Conservation (phyloP, 2,329 filamentous ascomycete genomes). For the Talaromyces funiculosus region DNA sequence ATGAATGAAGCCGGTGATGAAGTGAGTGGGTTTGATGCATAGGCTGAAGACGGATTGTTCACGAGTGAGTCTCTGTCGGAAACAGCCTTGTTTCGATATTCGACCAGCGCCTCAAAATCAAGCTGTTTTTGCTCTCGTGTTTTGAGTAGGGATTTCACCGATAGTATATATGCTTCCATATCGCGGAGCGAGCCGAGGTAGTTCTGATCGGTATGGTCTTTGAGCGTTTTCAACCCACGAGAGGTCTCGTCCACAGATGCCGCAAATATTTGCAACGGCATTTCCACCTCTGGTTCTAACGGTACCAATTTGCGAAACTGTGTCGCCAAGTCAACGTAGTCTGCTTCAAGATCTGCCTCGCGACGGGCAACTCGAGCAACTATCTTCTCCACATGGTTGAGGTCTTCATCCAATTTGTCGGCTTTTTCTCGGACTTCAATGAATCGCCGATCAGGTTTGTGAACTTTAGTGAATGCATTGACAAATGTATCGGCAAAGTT, state of each 20-base stretch:
- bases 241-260: conserved; percentile 79
- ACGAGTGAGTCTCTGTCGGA: conserved; percentile 76
- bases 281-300: conserved; percentile 81
- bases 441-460: conserved; percentile 91
- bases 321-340: conserved; percentile 82
- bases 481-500: conserved; percentile 94
- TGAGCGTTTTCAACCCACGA: conserved; percentile 69
- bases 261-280: conserved; percentile 77
- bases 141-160: conserved; percentile 81
- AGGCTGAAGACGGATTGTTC: conserved; percentile 55
- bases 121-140: conserved; percentile 96
- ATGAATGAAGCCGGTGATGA: conserved; percentile 79
- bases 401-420: conserved; percentile 89
- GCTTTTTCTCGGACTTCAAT: conserved; percentile 88
- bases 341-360: conserved; percentile 78
- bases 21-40: conserved; percentile 47
- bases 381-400: conserved; percentile 92
- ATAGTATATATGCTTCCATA: conserved; percentile 90
- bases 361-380: conserved; percentile 82
- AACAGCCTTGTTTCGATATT: conserved; percentile 89
- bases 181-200: conserved; percentile 89
- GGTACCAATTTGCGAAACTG: conserved; percentile 92
- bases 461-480: conserved; percentile 93
- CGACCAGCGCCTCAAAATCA: conserved; percentile 91
- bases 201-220: conserved; percentile 89